Evolutionary conservation across 2,329 filamentous ascomycete species (phyloP).

Genomic region (Fusarium equiseti): DNA sequence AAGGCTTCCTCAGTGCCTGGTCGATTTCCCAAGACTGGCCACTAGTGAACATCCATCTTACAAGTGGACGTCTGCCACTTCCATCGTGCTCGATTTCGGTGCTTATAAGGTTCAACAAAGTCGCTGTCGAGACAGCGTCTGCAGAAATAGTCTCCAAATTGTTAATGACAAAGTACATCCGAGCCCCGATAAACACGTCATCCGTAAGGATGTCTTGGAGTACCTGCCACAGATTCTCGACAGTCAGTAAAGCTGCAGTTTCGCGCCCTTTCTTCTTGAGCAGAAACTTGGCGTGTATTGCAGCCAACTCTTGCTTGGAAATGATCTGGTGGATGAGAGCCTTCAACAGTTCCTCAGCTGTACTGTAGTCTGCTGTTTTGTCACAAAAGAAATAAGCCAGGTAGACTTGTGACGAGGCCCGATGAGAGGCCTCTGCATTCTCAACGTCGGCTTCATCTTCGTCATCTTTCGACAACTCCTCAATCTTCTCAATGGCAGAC

Average conservation of each 20-base stretch:
- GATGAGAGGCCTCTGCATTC: constrained; percentile 11
- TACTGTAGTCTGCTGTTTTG: constrained; percentile 52
- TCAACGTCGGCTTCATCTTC: constrained; percentile 49
- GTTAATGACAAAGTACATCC: constrained; percentile 57
- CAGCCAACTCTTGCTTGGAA: constrained; percentile 49
- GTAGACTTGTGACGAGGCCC: constrained; percentile 40
- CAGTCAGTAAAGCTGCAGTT: constrained; percentile 17
- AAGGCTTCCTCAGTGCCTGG: constrained; percentile 5
- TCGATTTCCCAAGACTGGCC: constrained; percentile 37
- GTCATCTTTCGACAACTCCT: constrained; percentile 43
- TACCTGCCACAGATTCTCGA: constrained; percentile 53
- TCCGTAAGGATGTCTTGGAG: constrained; percentile 58
- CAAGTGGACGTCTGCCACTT: constrained; percentile 5
- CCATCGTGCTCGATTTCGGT: constrained; percentile 17
- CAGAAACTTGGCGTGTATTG: constrained; percentile 53
- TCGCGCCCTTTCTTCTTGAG: constrained; percentile 44
- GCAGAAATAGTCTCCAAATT: constrained; percentile 56
- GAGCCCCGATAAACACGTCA: constrained; percentile 18
- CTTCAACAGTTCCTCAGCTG: constrained; percentile 57
- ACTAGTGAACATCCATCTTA: constrained; percentile 58
- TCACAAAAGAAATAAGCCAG: constrained; percentile 59
- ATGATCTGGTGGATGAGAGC: constrained; percentile 56
- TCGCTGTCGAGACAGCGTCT: constrained; percentile 42
- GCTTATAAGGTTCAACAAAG: constrained; percentile 13
- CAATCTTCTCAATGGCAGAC: constrained; percentile 54